phyloP scores from a whole-genome alignment of 2,329 filamentous ascomycete species.

The Paraconiothyrium brasiliense region DNA sequence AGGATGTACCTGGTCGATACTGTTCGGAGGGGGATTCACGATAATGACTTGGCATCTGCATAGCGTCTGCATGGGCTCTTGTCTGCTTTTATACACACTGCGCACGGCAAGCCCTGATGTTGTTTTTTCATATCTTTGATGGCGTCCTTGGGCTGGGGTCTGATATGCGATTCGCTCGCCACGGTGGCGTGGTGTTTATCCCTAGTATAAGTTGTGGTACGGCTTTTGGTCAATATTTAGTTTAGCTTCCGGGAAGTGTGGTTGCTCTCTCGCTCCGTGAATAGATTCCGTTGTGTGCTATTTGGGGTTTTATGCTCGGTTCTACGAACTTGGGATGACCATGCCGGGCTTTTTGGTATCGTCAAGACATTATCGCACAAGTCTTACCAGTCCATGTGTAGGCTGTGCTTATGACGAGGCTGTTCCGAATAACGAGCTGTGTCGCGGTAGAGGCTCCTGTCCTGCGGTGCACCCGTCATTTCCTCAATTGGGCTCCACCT shows the following conservation, averaged over 20 bases:
- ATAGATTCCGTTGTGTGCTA: slow-evolving; percentile 12
- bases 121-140: slow-evolving; percentile 20
- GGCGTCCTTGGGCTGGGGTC: neutral
- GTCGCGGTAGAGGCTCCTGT: too few relatives aligned
- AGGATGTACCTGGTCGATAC: slow-evolving; percentile 1
- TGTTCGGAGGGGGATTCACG: slow-evolving; percentile 33
- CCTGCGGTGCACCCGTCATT: neutral
- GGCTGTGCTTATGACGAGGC: too few relatives aligned
- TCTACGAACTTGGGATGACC: too few relatives aligned
- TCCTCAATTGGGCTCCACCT: neutral
- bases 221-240: slow-evolving; percentile 2
- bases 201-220: slow-evolving; percentile 14
- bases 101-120: slow-evolving; percentile 31
- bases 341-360: too few relatives aligned
- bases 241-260: slow-evolving; percentile 6
- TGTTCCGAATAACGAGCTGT: too few relatives aligned
- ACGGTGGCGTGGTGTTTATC: slow-evolving; percentile 13
- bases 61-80: slow-evolving; percentile 43
- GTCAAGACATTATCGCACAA: too few relatives aligned
- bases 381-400: too few relatives aligned
- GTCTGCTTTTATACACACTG: slow-evolving; percentile 27
- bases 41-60: slow-evolving; percentile 46
- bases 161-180: slow-evolving; percentile 5
- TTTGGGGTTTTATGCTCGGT: too few relatives aligned
- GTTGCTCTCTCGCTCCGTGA: slow-evolving; percentile 13